Conservation (phyloP, 1,139 yeast species). For the Groenewaldozyma sp. region DNA sequence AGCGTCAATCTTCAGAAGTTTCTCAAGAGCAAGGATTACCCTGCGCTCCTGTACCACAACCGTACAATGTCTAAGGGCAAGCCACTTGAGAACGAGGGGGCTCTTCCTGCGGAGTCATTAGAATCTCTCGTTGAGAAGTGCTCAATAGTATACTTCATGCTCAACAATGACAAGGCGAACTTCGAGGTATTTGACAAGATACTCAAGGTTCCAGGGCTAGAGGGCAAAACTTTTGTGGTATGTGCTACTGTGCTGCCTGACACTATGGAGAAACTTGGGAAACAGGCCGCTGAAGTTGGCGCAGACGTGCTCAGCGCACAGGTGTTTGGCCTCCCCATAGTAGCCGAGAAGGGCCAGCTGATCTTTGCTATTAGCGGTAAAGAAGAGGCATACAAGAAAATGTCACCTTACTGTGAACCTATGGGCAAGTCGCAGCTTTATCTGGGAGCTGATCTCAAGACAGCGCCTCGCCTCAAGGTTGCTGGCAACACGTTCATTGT, state of each 20-base stretch:
- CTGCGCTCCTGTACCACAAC: conserved; percentile 15
- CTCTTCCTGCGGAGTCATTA: conserved; percentile 10
- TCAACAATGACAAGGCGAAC: conserved; percentile 15
- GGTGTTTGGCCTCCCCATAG: conserved; percentile 26
- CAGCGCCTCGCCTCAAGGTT: conserved; percentile 22
- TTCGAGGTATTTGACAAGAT: conserved; percentile 8
- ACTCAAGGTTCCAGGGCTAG: conserved; percentile 6
- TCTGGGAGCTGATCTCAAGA: conserved; percentile 21
- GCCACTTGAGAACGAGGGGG: conserved; percentile 15
- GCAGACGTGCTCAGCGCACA: conserved; percentile 23
- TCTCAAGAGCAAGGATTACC: conserved; percentile 9
- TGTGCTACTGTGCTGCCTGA: conserved; percentile 26
- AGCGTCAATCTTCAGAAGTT: conserved; percentile 15
- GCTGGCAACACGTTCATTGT: conserved; percentile 25
- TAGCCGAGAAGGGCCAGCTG: conserved; percentile 22
- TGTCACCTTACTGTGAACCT: conserved; percentile 20
- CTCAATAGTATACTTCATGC: conserved; percentile 14
- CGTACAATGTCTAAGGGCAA: conserved; percentile 17
- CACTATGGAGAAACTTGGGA: conserved; percentile 16
- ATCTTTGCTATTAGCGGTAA: conserved; percentile 24
- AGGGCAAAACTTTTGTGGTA: conserved; percentile 22
- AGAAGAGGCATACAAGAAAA: conserved; percentile 14
- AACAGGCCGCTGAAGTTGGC: conserved; percentile 14
- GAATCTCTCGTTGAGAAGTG: conserved; percentile 13
- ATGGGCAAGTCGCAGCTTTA: conserved; percentile 22